Evolutionary conservation across 2,329 filamentous ascomycete species (phyloP).

Genomic region (Aspergillus hiratsukae): DNA sequence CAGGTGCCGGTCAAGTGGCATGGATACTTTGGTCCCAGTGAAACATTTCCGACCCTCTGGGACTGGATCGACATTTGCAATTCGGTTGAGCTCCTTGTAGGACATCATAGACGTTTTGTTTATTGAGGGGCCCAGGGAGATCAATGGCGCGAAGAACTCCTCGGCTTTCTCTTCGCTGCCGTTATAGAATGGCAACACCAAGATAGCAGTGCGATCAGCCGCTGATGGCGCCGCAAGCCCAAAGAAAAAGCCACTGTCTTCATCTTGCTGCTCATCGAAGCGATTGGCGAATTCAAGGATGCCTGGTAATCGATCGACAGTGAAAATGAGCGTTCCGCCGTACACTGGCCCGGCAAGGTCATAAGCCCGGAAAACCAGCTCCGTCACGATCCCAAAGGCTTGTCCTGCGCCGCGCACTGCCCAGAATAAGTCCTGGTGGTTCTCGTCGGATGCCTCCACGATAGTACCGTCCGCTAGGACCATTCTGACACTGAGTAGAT

Average conservation of each 20-base stretch:
- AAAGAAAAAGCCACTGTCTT: conserved; percentile 8
- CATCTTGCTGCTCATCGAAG: conserved; percentile 7
- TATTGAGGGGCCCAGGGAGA: background rate
- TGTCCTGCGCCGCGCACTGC: conserved; percentile 41
- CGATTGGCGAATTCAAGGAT: conserved; percentile 7
- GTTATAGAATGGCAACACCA: conserved; percentile 4
- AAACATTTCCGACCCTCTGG: conserved; percentile 8
- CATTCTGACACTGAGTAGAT: conserved; percentile 35
- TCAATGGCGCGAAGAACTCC: conserved; percentile 2
- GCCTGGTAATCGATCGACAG: background rate
- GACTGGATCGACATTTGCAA: conserved; percentile 4
- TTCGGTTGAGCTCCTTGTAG: conserved; percentile 3
- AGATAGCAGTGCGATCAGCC: background rate
- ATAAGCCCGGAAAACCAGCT: conserved; percentile 29
- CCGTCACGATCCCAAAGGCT: conserved; percentile 41
- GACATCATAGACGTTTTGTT: conserved; percentile 2
- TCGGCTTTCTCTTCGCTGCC: background rate
- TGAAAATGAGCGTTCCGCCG: conserved; percentile 4
- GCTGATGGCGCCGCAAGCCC: conserved; percentile 3
- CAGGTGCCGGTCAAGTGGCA: background rate
- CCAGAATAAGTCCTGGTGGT: conserved; percentile 49
- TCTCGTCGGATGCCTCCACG: conserved; percentile 31
- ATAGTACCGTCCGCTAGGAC: conserved; percentile 37
- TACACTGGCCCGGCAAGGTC: conserved; percentile 1
- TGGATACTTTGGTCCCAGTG: conserved; percentile 1